Evolutionary conservation across 1,139 yeast genomes (phyloP).

Genomic region (Trichomonascaceae sp.): DNA sequence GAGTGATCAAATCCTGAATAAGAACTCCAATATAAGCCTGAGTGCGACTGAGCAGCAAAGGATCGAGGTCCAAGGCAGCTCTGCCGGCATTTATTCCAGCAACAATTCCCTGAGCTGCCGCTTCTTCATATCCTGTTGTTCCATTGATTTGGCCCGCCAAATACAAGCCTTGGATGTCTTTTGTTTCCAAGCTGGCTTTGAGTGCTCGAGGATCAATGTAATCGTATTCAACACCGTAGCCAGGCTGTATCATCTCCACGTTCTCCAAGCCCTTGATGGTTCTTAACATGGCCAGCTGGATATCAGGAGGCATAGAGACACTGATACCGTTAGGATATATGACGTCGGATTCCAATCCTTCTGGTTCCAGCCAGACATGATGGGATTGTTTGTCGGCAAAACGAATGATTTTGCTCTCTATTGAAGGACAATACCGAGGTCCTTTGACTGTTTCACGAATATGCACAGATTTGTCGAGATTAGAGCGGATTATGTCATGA

Average conservation of each 20-base stretch:
- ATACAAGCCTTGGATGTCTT: slow-evolving; percentile 66
- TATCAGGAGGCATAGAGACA: slow-evolving; percentile 93
- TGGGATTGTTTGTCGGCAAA: slow-evolving; percentile 74
- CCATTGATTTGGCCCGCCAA: slow-evolving; percentile 98
- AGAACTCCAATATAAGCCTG: slow-evolving; percentile 91
- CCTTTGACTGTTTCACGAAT: slow-evolving; percentile 93
- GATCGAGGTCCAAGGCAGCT: slow-evolving; percentile 37
- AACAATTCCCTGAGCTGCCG: slow-evolving; percentile 91
- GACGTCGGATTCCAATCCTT: slow-evolving; percentile 77
- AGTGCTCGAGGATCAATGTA: slow-evolving; percentile 92
- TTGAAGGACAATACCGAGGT: slow-evolving; percentile 95
- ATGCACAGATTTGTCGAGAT: slow-evolving; percentile 79
- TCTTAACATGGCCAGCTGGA: slow-evolving; percentile 66
- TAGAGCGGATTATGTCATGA: slow-evolving; percentile 61
- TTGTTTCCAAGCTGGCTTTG: slow-evolving; percentile 72
- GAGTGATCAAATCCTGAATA: slow-evolving; percentile 88
- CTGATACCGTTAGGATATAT: slow-evolving; percentile 96
- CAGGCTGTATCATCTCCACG: slow-evolving; percentile 85
- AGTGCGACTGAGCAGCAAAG: slow-evolving; percentile 58
- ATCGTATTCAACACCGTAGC: slow-evolving; percentile 97
- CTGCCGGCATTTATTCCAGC: slow-evolving; percentile 93
- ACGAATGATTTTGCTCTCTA: slow-evolving; percentile 80
- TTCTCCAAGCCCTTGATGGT: slow-evolving; percentile 87
- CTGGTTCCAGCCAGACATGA: slow-evolving; percentile 93
- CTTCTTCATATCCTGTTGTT: slow-evolving; percentile 98